Evolutionary conservation across 306 rosid species (phyloP).

Genomic region (peach (Prunus persica)): Prunus_persica_NCBIv2 NC_034011.1:25598001-25598500

Average conservation of each 20-base stretch:
- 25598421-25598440: constrained; percentile 28
- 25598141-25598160: constrained; percentile 81
- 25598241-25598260: constrained; percentile 77
- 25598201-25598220: constrained; percentile 81
- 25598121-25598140: constrained; percentile 92
- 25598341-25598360: constrained; percentile 66
- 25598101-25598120: constrained; percentile 84
- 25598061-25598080: constrained; percentile 57
- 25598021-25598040: constrained; percentile 76
- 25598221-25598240: constrained; percentile 65
- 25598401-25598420: constrained; percentile 70
- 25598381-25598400: constrained; percentile 56
- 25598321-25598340: constrained; percentile 62
- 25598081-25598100: constrained; percentile 87
- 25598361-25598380: constrained; percentile 56
- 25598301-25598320: constrained; percentile 55
- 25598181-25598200: constrained; percentile 74
- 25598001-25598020: constrained; percentile 98
- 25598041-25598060: constrained; percentile 62
- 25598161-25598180: constrained; percentile 65
- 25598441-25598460: constrained; percentile 71
- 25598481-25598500: constrained; percentile 85
- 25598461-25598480: constrained; percentile 56
- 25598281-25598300: constrained; percentile 72
- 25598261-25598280: constrained; percentile 77